Percentiles rank a stretch among this genome's conserved stretches.
These are phyloP conservation scores for Trametes pubescens DNA, from an alignment of 1,284 basidiomycete species.

Conservation along the genomic window DNA sequence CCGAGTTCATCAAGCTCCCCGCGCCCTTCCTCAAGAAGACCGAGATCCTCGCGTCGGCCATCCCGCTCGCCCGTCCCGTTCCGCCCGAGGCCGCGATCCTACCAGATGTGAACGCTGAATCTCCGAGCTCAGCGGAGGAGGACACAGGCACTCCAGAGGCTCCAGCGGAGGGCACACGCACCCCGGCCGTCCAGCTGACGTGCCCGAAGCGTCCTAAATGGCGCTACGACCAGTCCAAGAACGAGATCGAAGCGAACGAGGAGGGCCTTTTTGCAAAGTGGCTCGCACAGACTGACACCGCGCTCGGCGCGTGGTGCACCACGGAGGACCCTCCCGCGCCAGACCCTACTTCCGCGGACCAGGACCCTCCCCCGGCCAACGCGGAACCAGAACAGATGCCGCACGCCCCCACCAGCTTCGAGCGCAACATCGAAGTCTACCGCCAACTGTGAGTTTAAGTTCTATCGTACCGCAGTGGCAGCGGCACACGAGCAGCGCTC, in stretches of 20 bases:
- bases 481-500: background rate
- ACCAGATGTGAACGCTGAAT: slow-evolving; percentile 30
- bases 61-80: slow-evolving; percentile 70
- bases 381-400: slow-evolving; percentile 51
- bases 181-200: slow-evolving; percentile 48
- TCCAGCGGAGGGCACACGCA: slow-evolving; percentile 5
- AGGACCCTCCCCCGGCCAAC: slow-evolving; percentile 25
- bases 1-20: slow-evolving; percentile 74
- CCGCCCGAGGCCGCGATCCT: slow-evolving; percentile 54
- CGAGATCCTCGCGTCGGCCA: slow-evolving; percentile 60
- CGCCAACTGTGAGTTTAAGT: slow-evolving; percentile 75
- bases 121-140: slow-evolving; percentile 10
- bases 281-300: slow-evolving; percentile 67
- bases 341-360: slow-evolving; percentile 33
- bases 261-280: slow-evolving; percentile 82
- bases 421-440: slow-evolving; percentile 93
- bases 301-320: slow-evolving; percentile 63
- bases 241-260: slow-evolving; percentile 88
- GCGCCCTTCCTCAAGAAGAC: slow-evolving; percentile 70
- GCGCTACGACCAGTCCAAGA: slow-evolving; percentile 84
- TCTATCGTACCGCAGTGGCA: slow-evolving; percentile 7
- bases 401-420: slow-evolving; percentile 79
- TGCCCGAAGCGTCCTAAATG: slow-evolving; percentile 85
- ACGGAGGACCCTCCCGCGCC: slow-evolving; percentile 25
- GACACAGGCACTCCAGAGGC: slow-evolving; percentile 40